Conservation (phyloP, 1,284 basidiomycete species). For the Malassezia sp. region DNA sequence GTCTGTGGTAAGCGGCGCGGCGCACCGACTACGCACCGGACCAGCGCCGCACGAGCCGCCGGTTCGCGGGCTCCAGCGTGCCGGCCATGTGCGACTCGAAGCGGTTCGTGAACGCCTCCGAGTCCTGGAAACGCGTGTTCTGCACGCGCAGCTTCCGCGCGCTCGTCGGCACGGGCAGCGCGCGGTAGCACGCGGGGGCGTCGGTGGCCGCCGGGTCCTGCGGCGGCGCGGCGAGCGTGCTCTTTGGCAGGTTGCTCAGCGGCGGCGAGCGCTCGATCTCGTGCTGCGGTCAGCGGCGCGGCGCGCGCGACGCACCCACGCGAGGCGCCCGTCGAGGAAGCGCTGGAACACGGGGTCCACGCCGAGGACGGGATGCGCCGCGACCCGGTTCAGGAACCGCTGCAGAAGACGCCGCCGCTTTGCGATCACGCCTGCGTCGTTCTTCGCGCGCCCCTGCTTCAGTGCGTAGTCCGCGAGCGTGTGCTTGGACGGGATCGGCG, state of each 20-base stretch:
- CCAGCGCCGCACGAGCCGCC: constrained; percentile 84
- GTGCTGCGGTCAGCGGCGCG: constrained; percentile 8
- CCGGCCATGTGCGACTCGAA: constrained; percentile 82
- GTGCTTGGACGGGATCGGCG: constrained; percentile 95
- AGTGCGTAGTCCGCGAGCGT: constrained; percentile 90
- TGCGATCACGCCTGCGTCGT: constrained; percentile 83
- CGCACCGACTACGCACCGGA: too few species aligned
- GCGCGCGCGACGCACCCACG: constrained; percentile 55
- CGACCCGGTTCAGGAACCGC: constrained; percentile 81
- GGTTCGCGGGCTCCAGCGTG: constrained; percentile 89
- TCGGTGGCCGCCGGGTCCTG: constrained; percentile 78
- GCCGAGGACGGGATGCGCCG: constrained; percentile 79
- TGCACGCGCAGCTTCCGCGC: constrained; percentile 45
- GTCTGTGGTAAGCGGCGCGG: too few species aligned
- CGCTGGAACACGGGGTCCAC: constrained; percentile 89
- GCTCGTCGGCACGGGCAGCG: constrained; percentile 67
- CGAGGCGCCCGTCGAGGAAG: constrained; percentile 86
- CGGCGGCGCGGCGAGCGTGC: constrained; percentile 85
- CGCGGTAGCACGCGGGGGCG: constrained; percentile 63
- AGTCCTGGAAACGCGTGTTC: constrained; percentile 69
- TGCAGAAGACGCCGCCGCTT: constrained; percentile 85
- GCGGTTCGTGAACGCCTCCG: constrained; percentile 89
- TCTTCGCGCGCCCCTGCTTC: constrained; percentile 91
- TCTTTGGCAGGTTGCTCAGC: constrained; percentile 78
- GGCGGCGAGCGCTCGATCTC: constrained; percentile 55